phyloP scores from a whole-genome alignment of 1,139 yeast genomes.

The Nadsonia commutata region DNA sequence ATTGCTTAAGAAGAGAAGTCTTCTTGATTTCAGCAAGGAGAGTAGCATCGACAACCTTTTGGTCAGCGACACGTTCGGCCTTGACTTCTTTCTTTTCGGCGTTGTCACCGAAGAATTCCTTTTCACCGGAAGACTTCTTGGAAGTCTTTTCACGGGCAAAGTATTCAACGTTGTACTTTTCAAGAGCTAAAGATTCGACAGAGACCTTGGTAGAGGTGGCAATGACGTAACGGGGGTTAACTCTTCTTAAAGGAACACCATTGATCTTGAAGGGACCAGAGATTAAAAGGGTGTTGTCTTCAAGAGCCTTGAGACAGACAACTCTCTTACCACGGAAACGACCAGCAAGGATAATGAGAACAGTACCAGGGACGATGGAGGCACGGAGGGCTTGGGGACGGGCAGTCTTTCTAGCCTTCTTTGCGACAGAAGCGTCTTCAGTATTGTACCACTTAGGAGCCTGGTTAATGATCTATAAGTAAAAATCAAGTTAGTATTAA shows the following conservation, averaged over 20 bases:
- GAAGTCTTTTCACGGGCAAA: constrained; percentile 90
- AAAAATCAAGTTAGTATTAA: constrained; percentile 8
- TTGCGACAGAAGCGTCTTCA: constrained; percentile 68
- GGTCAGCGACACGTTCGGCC: constrained; percentile 96
- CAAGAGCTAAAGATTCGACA: constrained; percentile 67
- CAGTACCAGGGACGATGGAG: constrained; percentile 97
- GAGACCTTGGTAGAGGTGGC: constrained; percentile 93
- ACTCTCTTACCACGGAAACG: constrained; percentile 99
- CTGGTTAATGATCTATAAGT: constrained; percentile 23
- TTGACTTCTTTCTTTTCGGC: constrained; percentile 74
- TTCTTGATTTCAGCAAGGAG: constrained; percentile 89
- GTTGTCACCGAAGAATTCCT: constrained; percentile 86
- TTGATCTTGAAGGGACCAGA: constrained; percentile 99
- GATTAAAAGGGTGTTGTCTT: constrained; percentile 96
- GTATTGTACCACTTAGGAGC: constrained; percentile 89
- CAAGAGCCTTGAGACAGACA: constrained; percentile 93
- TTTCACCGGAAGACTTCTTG: constrained; percentile 75
- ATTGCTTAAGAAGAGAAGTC: constrained; percentile 96
- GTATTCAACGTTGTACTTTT: constrained; percentile 91
- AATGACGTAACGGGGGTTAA: constrained; percentile 95
- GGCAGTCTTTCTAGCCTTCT: constrained; percentile 16
- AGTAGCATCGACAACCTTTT: constrained; percentile 91
- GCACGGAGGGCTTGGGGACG: constrained; percentile 74
- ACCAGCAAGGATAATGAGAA: constrained; percentile 95
- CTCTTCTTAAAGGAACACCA: constrained; percentile 99